Evolutionary conservation across 2,329 filamentous ascomycete genomes (phyloP).

Genomic region (Calonectria multiphialidica): DNA sequence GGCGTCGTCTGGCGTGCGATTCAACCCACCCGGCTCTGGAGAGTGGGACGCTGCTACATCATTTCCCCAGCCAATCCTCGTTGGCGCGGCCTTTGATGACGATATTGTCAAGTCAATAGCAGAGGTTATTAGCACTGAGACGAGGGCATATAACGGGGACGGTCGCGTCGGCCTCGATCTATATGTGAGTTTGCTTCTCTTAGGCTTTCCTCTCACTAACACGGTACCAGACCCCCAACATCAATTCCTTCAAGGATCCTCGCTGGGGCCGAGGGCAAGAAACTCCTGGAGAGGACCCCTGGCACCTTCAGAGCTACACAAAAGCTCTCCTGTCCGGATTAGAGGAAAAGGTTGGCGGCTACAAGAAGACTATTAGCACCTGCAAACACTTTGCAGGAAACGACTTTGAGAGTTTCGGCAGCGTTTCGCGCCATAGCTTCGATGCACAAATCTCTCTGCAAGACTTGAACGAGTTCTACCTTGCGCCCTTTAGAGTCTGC

Average conservation of each 20-base stretch:
- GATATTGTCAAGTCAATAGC: background rate
- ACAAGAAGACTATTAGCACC: background rate
- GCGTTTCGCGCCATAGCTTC: background rate
- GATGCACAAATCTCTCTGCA: background rate
- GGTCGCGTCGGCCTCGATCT: background rate
- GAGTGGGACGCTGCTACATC: background rate
- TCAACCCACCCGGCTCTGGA: background rate
- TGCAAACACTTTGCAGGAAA: slow-evolving; percentile 1
- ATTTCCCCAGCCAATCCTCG: background rate
- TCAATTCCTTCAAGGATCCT: slow-evolving; percentile 1
- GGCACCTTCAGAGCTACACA: background rate
- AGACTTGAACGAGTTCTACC: background rate
- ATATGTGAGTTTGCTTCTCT: background rate
- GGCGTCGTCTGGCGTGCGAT: background rate
- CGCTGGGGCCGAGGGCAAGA: background rate
- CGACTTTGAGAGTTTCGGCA: background rate
- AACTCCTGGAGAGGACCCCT: background rate
- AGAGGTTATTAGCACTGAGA: background rate
- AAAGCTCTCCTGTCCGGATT: background rate
- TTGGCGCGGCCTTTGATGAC: background rate
- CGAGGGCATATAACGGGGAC: background rate
- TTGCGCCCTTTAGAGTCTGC: background rate
- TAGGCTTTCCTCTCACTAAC: background rate
- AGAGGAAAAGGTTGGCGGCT: background rate
- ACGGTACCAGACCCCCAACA: background rate